A percentile compares a stretch with the other conserved stretches of the same genome.
phyloP scores from a whole-genome alignment of 2,329 filamentous ascomycete species.

The Sporothrix curviconia region DNA sequence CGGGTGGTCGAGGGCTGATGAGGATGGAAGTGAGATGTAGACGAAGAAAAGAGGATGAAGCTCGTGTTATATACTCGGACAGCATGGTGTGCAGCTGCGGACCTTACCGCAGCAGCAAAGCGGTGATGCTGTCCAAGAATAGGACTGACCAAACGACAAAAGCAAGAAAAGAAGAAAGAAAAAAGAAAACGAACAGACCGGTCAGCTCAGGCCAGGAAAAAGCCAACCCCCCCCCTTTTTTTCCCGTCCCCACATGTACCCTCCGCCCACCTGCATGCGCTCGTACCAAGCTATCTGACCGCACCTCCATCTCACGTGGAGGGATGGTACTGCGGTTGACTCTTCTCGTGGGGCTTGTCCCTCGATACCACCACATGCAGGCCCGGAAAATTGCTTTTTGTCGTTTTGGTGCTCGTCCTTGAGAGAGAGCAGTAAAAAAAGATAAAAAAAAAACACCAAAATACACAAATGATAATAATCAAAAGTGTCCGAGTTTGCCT shows the following conservation, averaged over 20 bases:
- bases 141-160: background rate
- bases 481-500: background rate
- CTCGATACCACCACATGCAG: too few species aligned
- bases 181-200: background rate
- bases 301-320: constrained; percentile 8
- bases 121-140: background rate
- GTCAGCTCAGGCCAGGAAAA: background rate
- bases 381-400: background rate
- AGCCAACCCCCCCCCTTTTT: background rate
- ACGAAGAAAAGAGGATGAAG: background rate
- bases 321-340: background rate
- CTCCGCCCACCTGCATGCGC: background rate
- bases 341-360: background rate
- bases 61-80: constrained; percentile 11
- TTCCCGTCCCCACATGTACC: background rate
- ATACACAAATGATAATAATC: too few species aligned
- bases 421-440: too few species aligned
- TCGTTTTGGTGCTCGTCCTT: background rate
- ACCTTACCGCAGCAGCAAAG: background rate
- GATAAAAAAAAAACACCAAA: too few species aligned
- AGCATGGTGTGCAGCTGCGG: too few species aligned
- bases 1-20: background rate
- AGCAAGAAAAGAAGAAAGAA: background rate
- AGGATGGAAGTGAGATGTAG: background rate
- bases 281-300: constrained; percentile 4